Evolutionary conservation across 345 rosid species (phyloP).

Genomic region (Cardamine resedifolia): DNA sequence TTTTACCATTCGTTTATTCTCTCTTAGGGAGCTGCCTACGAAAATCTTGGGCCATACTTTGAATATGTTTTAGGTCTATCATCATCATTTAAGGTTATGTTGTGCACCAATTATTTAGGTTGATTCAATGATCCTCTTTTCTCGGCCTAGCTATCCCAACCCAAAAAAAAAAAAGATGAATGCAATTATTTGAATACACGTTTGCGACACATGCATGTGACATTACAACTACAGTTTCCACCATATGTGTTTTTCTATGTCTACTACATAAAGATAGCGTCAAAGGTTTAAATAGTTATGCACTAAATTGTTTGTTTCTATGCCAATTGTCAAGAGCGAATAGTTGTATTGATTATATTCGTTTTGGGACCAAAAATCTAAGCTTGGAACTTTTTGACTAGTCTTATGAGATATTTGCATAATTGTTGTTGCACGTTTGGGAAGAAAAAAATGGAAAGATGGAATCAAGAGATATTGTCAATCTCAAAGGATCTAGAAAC

Average conservation of each 20-base stretch:
- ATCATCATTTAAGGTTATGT: constrained; percentile 5
- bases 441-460: neutral
- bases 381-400: constrained; percentile 22
- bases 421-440: constrained; percentile 21
- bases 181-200: constrained; percentile 24
- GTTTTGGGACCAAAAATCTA: constrained; percentile 23
- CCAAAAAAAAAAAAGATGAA: constrained; percentile 9
- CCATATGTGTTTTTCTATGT: constrained; percentile 6
- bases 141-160: constrained; percentile 21
- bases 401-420: constrained; percentile 19
- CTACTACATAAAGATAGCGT: constrained; percentile 12
- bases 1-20: neutral
- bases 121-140: constrained; percentile 22
- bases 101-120: constrained; percentile 32
- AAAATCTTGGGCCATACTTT: constrained; percentile 18
- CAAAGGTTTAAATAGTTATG: neutral
- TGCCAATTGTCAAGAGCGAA: neutral
- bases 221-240: constrained; percentile 11
- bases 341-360: neutral
- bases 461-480: constrained; percentile 7
- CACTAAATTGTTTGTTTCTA: constrained; percentile 10
- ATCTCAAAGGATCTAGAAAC: constrained; percentile 22
- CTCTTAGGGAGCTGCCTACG: constrained; percentile 5
- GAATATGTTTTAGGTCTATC: constrained; percentile 28
- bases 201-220: constrained; percentile 29